Evolutionary conservation across 768 basidiomycete genomes (phyloP), one percentile per base, ranked within the genome.

Genomic region (Baorangia bicolor): DNA sequence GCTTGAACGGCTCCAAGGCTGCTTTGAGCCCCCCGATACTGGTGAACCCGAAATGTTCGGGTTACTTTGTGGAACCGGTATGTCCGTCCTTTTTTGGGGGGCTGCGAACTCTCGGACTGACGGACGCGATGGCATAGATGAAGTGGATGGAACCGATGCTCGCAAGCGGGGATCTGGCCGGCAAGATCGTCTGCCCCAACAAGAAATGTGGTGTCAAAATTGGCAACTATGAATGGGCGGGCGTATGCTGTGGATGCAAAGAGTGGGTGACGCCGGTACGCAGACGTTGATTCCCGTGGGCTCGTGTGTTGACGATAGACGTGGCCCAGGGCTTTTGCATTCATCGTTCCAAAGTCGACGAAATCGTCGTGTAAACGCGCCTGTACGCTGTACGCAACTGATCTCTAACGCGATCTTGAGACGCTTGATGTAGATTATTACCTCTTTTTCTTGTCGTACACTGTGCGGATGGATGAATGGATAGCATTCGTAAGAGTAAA

Each of bases 161-260:
- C 10, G 78, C 84, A 34, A 71, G 75, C n/a, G 95, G 94, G 0
- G 79, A 85, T 41, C 74, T 95, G 35, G 82, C 86, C 0, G 97
- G 97, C 18, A 97, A 94, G 78, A 90, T 99, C 61, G 56, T 82
- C 0, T 99, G 97, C 64, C 97, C 97, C 4, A 96, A 95, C 71
- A 81, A 86, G 64, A 94, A 91, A 65, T 99, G 97, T 64, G 80
- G 81, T 3, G 86, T 83, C 25, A 99, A 99, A 75, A 78, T 99
- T 18, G 97, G 97, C 3, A 97, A 92, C 69, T 98, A 87, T 63
- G 94, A 97, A 68, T 99, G 97, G 97, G 93, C 94, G 5, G 96
- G 96, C 0, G 85, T 92, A 28, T 83, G 87, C 64, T 96, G 94
- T 67, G 88, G 91, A 23, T 98, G 94, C 67, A 90, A 87, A 63